phyloP scores from a whole-genome alignment of 306 rosid genomes.

The Cicer chorassanicum region DNA sequence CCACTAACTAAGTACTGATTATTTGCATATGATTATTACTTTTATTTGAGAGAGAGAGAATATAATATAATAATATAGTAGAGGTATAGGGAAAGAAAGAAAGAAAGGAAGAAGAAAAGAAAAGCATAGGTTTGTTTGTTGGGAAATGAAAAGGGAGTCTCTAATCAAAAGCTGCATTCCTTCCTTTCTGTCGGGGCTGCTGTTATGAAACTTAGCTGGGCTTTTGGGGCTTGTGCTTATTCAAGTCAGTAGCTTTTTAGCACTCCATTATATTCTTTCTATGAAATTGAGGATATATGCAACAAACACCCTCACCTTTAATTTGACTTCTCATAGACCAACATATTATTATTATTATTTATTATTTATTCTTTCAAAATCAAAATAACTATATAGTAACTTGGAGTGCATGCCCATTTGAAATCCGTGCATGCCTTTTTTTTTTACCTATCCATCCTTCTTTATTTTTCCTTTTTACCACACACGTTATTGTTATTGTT shows the following conservation, averaged over 20 bases:
- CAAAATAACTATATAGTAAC: not conserved
- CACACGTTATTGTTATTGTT: not conserved
- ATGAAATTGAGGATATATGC: constrained; percentile 41
- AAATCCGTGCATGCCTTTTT: constrained; percentile 43
- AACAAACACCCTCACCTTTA: constrained; percentile 57
- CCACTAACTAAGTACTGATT: constrained; percentile 50
- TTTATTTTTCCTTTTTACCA: not conserved
- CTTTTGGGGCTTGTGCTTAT: constrained; percentile 74
- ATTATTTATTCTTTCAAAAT: constrained; percentile 10
- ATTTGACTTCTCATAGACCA: constrained; percentile 51
- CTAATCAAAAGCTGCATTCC: constrained; percentile 77
- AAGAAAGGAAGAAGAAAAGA: not conserved
- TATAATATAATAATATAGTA: not conserved
- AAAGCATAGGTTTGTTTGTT: constrained; percentile 71
- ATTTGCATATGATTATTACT: constrained; percentile 58
- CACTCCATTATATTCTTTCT: constrained; percentile 35
- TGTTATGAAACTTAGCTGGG: constrained; percentile 69
- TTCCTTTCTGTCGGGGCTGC: constrained; percentile 94
- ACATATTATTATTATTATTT: constrained; percentile 42
- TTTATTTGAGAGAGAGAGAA: not conserved
- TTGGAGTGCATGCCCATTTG: constrained; percentile 48
- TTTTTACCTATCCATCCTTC: constrained; percentile 26
- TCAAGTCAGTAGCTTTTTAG: constrained; percentile 47
- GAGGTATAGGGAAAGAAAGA: constrained; percentile 46
- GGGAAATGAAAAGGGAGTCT: constrained; percentile 76